phyloP scores from a whole-genome alignment of 2,329 filamentous ascomycete genomes.

The Ascocoryne sarcoides region DNA sequence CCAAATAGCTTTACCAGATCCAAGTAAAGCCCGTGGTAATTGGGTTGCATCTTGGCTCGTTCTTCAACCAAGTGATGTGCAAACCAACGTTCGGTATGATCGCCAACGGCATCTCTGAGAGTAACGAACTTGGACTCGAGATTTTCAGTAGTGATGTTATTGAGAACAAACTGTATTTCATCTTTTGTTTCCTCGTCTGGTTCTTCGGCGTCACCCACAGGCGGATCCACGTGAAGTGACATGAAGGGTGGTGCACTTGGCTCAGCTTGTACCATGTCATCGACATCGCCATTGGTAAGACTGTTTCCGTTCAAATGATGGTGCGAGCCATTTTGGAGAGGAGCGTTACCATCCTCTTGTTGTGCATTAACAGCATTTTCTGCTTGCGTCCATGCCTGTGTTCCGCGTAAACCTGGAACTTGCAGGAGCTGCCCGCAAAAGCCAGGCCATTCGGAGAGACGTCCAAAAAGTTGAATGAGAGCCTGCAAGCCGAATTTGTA shows the following conservation, averaged over 20 bases:
- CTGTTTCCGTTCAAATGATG: slow-evolving; percentile 35
- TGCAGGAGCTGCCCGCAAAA: slow-evolving; percentile 81
- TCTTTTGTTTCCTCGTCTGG: slow-evolving; percentile 81
- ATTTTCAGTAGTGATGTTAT: slow-evolving; percentile 90
- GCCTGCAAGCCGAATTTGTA: slow-evolving; percentile 97
- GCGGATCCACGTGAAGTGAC: slow-evolving; percentile 68
- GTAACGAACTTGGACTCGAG: slow-evolving; percentile 77
- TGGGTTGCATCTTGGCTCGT: slow-evolving; percentile 92
- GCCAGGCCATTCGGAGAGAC: slow-evolving; percentile 89
- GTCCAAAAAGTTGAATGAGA: slow-evolving; percentile 74
- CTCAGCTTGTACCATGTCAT: slow-evolving; percentile 52
- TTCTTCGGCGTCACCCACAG: slow-evolving; percentile 62
- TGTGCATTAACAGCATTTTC: slow-evolving; percentile 68
- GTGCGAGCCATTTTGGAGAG: slow-evolving; percentile 3
- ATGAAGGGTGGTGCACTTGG: slow-evolving; percentile 62
- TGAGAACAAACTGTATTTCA: slow-evolving; percentile 89
- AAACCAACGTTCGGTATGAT: slow-evolving; percentile 90
- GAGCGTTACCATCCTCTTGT: slow-evolving; percentile 38
- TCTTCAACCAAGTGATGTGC: slow-evolving; percentile 91
- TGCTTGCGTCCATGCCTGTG: slow-evolving; percentile 75
- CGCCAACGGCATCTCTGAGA: slow-evolving; percentile 67
- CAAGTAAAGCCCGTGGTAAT: slow-evolving; percentile 89
- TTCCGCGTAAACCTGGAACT: slow-evolving; percentile 73
- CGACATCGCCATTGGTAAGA: slow-evolving; percentile 61
- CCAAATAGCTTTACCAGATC: slow-evolving; percentile 79